Base-by-base conservation (phyloP, 805 yeast genomes). In the Saccharomycopsis malanga region DNA sequence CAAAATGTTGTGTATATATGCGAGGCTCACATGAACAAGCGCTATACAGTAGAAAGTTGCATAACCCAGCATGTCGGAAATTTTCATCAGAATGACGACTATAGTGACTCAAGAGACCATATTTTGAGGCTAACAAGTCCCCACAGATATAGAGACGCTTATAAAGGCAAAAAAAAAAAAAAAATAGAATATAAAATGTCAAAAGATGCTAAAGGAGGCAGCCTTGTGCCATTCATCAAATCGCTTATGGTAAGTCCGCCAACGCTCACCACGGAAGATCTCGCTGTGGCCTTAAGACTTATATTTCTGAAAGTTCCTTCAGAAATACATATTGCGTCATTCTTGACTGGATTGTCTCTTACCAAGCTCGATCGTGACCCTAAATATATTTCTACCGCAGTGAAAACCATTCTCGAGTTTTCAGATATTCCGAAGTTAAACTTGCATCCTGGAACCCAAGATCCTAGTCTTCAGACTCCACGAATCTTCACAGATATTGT, bases 311-410 rank as follows among this genome's bases (percentile, higher is more conserved):
- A 38, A 14, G 37, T 39, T 12, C 18, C 53, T 10, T 30, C 41
- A 4, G 51, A 45, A 18, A 21, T 86, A 25, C 94, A 87, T 59
- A 70, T 80, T 10, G 79, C 91, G 0, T 76, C 93, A 7, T 89
- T 93, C 59, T 70, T 93, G 48, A 81, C 94, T 0, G 87, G 85
- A 1, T 67, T 93, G 42, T 74, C 93, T 56, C 63, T 81, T 37
- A 74, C 77, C 25, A 86, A 86, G 1, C 65, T 89, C 5, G 98
- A 93, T 58, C 88, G 84, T 54, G 72, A 82, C 44, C 79, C 97
- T 0, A 85, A 77, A 30, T 86, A 68, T 61, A 84, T 93, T 35
- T 89, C 96, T 3, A 81, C 86, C 6, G 96, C 97, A 0, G 96
- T 87, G 0, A 67, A 69, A 18, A 79, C 93, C 1, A 76, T 91